phyloP scores from a whole-genome alignment of 2,329 filamentous ascomycete genomes.

The Phialemonium atrogriseum region DNA sequence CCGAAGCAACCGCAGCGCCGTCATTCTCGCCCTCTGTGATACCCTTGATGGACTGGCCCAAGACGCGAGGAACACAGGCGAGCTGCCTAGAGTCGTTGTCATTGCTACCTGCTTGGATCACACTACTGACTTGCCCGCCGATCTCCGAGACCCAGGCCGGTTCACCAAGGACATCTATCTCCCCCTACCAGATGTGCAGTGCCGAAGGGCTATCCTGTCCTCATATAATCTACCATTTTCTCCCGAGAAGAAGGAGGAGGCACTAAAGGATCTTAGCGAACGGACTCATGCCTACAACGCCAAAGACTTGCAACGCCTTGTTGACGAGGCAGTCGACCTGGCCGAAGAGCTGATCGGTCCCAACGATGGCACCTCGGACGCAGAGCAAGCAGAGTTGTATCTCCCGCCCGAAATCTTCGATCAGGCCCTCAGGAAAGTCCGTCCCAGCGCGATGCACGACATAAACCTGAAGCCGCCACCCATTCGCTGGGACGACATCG shows the following conservation, averaged over 20 bases:
- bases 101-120: constrained; percentile 66
- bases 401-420: constrained; percentile 46
- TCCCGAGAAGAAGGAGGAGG: constrained; percentile 38
- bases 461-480: constrained; percentile 83
- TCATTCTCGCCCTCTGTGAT: constrained; percentile 41
- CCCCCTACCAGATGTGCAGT: constrained; percentile 63
- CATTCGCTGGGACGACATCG: constrained; percentile 80
- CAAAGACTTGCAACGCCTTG: constrained; percentile 61
- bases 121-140: constrained; percentile 61
- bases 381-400: constrained; percentile 11
- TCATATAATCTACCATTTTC: constrained; percentile 42
- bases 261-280: constrained; percentile 55
- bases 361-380: not conserved
- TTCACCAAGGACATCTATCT: constrained; percentile 64
- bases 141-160: constrained; percentile 55
- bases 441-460: constrained; percentile 80
- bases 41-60: constrained; percentile 43
- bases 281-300: constrained; percentile 84
- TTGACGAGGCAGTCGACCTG: constrained; percentile 36
- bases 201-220: constrained; percentile 66
- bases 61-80: constrained; percentile 24
- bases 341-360: constrained; percentile 17
- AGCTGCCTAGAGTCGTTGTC: constrained; percentile 55
- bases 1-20: constrained; percentile 38
- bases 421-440: constrained; percentile 58